A percentile compares a stretch with the other conserved stretches of the same genome.
Evolutionary conservation across 2,329 filamentous ascomycete genomes (phyloP).

Genomic region (Exophiala lecanii-corni): DNA sequence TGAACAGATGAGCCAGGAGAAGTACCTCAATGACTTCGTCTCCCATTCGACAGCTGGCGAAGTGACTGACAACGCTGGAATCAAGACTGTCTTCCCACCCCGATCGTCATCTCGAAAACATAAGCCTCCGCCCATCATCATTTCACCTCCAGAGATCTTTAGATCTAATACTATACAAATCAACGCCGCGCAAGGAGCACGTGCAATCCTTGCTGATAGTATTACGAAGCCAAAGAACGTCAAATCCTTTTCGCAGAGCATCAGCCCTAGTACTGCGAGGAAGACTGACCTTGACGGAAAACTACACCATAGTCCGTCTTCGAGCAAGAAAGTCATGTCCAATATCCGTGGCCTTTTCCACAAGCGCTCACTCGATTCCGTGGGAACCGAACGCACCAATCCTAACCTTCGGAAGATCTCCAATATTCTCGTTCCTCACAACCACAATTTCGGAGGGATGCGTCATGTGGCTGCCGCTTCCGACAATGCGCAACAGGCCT

Average conservation of each 20-base stretch:
- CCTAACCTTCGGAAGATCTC: background rate
- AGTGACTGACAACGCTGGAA: background rate
- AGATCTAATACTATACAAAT: constrained; percentile 1
- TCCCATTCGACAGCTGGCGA: background rate
- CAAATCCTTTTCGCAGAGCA: constrained; percentile 19
- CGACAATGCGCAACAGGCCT: too few relatives aligned
- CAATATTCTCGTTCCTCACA: background rate
- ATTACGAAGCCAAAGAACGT: constrained; percentile 15
- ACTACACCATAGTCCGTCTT: constrained; percentile 19
- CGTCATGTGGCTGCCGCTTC: too few relatives aligned
- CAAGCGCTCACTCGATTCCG: constrained; percentile 25
- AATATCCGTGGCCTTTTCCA: constrained; percentile 28
- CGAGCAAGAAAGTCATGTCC: constrained; percentile 27
- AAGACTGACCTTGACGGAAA: constrained; percentile 10
- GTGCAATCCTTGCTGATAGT: constrained; percentile 4
- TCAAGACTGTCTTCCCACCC: constrained; percentile 12
- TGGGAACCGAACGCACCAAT: background rate
- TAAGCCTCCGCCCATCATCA: constrained; percentile 19
- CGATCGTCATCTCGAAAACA: constrained; percentile 20
- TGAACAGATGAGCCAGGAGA: constrained; percentile 13
- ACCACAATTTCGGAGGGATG: too few relatives aligned
- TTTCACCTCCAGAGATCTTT: constrained; percentile 12
- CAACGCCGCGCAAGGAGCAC: constrained; percentile 6
- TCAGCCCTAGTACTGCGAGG: constrained; percentile 10
- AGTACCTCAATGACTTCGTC: constrained; percentile 7